phyloP scores from a whole-genome alignment of 2,329 filamentous ascomycete genomes.

The Colletotrichum sp. region DNA sequence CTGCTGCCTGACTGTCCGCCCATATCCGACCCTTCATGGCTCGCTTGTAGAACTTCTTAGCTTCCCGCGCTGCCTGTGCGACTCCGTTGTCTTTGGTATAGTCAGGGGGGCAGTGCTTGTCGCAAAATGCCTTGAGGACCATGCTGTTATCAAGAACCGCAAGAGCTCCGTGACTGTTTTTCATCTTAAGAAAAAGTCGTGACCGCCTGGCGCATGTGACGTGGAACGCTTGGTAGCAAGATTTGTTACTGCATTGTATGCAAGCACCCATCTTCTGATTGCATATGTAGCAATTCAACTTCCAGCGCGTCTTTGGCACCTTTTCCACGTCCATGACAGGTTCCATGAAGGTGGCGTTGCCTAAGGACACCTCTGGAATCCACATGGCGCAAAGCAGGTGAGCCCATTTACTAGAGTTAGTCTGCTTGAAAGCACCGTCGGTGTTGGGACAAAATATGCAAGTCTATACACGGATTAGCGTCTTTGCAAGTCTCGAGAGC shows the following conservation, averaged over 20 bases:
- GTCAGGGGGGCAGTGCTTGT: conserved; percentile 90
- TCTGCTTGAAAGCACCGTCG: conserved; percentile 98
- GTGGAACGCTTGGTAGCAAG: conserved; percentile 96
- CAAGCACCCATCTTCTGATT: conserved; percentile 97
- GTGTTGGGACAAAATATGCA: conserved; percentile 99
- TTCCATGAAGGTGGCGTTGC: conserved; percentile 97
- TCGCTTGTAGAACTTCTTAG: conserved; percentile 87
- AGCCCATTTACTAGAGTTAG: conserved; percentile 94
- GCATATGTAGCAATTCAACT: conserved; percentile 93
- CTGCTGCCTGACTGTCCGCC: conserved; percentile 88
- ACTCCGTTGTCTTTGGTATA: conserved; percentile 89
- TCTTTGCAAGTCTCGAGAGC: background rate
- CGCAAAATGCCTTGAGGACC: conserved; percentile 91
- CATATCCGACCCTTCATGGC: conserved; percentile 89
- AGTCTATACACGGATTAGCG: conserved; percentile 54
- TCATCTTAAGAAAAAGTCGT: conserved; percentile 93
- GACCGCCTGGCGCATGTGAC: conserved; percentile 93
- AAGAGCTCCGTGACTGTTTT: conserved; percentile 81
- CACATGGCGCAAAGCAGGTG: conserved; percentile 97
- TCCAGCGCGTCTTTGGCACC: conserved; percentile 94
- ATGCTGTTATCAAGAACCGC: conserved; percentile 80
- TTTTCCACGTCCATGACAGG: conserved; percentile 98
- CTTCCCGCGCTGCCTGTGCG: conserved; percentile 77
- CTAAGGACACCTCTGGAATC: conserved; percentile 96
- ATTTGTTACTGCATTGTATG: conserved; percentile 97